Percentiles rank a stretch among this genome's conserved stretches.
Conservation (phyloP, 768 basidiomycete species). For the Saitozyma sp. region DNA sequence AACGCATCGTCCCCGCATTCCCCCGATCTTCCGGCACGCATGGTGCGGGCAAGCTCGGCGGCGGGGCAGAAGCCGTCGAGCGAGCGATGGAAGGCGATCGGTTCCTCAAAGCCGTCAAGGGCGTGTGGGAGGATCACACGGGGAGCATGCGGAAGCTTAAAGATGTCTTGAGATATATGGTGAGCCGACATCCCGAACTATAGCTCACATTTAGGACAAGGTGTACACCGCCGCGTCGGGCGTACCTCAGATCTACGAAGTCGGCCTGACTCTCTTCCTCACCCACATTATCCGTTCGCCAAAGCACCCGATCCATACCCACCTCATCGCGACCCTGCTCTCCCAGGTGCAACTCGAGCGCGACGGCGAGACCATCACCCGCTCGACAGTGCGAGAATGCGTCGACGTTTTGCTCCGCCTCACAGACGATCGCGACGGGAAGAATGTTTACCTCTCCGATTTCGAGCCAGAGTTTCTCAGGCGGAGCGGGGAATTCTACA, state of each 20-base stretch:
- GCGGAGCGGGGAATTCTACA: slow-evolving; percentile 78
- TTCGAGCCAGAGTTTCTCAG: slow-evolving; percentile 78
- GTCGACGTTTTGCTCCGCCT: slow-evolving; percentile 80
- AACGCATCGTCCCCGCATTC: slow-evolving; percentile 77
- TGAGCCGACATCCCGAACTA: slow-evolving; percentile 54
- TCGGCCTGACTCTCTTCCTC: slow-evolving; percentile 79
- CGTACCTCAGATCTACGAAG: slow-evolving; percentile 76
- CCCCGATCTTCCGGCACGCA: slow-evolving; percentile 61
- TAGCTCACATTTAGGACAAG: slow-evolving; percentile 67
- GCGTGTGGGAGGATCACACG: slow-evolving; percentile 91
- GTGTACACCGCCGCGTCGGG: slow-evolving; percentile 73
- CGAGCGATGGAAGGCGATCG: slow-evolving; percentile 79
- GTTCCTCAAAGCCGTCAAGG: slow-evolving; percentile 75
- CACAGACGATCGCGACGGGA: slow-evolving; percentile 49
- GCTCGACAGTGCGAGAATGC: slow-evolving; percentile 84
- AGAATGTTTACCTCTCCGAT: slow-evolving; percentile 74
- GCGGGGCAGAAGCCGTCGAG: slow-evolving; percentile 67
- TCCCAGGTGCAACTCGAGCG: slow-evolving; percentile 86
- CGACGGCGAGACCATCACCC: slow-evolving; percentile 84
- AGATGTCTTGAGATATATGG: slow-evolving; percentile 95
- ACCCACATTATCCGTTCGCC: slow-evolving; percentile 62
- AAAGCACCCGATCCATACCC: slow-evolving; percentile 71
- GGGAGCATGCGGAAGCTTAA: slow-evolving; percentile 83
- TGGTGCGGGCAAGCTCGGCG: slow-evolving; percentile 41
- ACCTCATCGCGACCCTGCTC: slow-evolving; percentile 77